These are phyloP conservation scores for Lanmaoa pseudosensibilis DNA, from an alignment of 768 basidiomycete genomes.

Conservation along the genomic window DNA sequence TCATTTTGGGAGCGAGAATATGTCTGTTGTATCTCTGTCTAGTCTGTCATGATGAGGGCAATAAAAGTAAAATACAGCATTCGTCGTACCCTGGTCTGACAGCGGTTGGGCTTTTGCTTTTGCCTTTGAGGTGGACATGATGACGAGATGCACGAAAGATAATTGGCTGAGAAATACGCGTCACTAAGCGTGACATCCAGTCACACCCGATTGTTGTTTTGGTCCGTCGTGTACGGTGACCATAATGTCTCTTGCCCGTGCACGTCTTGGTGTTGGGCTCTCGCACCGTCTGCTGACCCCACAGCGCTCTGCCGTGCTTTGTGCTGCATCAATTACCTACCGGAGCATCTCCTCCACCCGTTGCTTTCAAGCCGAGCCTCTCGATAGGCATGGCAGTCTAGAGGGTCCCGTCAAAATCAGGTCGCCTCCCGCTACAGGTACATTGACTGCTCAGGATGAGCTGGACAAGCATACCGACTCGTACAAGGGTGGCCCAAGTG, in stretches of 20 bases:
- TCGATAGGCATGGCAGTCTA: slow-evolving; percentile 16
- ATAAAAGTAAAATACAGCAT: slow-evolving; percentile 7
- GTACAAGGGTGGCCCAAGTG: slow-evolving; percentile 79
- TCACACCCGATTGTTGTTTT: slow-evolving; percentile 26
- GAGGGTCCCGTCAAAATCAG: slow-evolving; percentile 28
- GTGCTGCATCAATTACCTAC: slow-evolving; percentile 42
- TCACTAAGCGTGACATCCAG: slow-evolving; percentile 29
- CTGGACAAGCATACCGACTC: slow-evolving; percentile 59
- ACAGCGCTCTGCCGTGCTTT: slow-evolving; percentile 29
- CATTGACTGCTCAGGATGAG: slow-evolving; percentile 38
- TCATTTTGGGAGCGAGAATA: slow-evolving; percentile 85
- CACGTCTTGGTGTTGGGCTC: slow-evolving; percentile 51
- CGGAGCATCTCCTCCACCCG: slow-evolving; percentile 39
- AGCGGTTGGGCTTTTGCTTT: slow-evolving; percentile 59
- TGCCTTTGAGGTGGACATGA: slow-evolving; percentile 55
- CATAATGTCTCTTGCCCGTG: slow-evolving; percentile 59
- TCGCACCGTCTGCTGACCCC: slow-evolving; percentile 42
- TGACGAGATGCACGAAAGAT: slow-evolving; percentile 15
- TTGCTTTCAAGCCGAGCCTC: slow-evolving; percentile 22
- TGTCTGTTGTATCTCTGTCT: slow-evolving; percentile 82
- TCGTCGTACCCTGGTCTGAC: slow-evolving; percentile 68
- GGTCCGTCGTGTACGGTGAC: slow-evolving; percentile 16
- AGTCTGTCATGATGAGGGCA: slow-evolving; percentile 41
- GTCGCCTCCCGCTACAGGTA: slow-evolving; percentile 37
- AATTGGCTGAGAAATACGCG: slow-evolving; percentile 28